Base-by-base conservation (phyloP, 2,329 filamentous ascomycete species). In the Nigrograna mackinnonii region DNA sequence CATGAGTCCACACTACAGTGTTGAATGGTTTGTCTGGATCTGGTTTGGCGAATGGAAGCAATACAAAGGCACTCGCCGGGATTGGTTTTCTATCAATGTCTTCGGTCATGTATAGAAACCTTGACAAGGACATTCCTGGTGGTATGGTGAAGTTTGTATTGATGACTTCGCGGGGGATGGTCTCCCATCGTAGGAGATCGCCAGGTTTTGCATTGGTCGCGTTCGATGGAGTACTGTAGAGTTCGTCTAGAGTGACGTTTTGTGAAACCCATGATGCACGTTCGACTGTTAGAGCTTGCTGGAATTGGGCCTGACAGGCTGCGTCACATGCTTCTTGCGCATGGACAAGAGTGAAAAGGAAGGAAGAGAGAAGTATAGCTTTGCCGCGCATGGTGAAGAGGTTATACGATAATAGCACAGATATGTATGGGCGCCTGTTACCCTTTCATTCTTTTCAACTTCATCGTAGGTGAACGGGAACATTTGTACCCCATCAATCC, bases 71-170 rank as follows among this genome's bases (percentile, higher is more conserved):
- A 24, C 46, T 56, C 3, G 51, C 55, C 13, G 53, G 55, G 13
- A 53, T 56, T 17, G 53, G 47, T 19, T 52, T 50, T 7, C 43
- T 38, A 18, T 56, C 45, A 11, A 55, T 58, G 19, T 55, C 55
- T 28, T 58, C 53, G 4, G 50, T 53, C 51, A 55, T 53, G 35
- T 56, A 55, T 6, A 56, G 44, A 26, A 52, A 52, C 12, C 53
- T 41, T n/a, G 49, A 50, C 6, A 58, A 40, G 6, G 50, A 53
- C 39, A 48, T 51, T 9, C 53, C 53, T 14, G 51, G 42, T 22
- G 51, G 55, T 5, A 39, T 5, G 3, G 49, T 49, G 24, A 39
- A 58, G 4, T 52, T 52, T 7, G 16, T 40, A 34, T 53, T 58
- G 32, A 55, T 50, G 11, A 44, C 28, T 4, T 26, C 24, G 6